Conservation (phyloP, 768 basidiomycete genomes). For the Hirschioporus abietinus region DNA sequence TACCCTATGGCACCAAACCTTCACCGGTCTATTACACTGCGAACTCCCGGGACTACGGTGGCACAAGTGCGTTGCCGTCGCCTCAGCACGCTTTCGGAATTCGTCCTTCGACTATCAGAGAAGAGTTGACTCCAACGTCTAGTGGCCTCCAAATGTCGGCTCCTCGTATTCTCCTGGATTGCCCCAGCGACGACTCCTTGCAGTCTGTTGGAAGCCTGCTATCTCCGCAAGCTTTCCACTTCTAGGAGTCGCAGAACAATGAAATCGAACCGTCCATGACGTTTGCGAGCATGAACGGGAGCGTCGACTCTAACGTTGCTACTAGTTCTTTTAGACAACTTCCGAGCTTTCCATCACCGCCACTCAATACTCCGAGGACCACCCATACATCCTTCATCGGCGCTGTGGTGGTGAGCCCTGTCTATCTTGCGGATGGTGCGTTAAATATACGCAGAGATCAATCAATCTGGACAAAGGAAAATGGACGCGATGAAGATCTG, state of each 20-base stretch:
- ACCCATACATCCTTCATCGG: neutral
- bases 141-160: neutral
- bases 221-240: neutral
- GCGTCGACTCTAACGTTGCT: neutral
- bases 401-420: neutral
- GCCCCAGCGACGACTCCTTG: neutral
- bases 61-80: neutral
- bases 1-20: neutral
- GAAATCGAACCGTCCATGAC: neutral
- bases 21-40: neutral
- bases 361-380: neutral
- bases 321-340: neutral
- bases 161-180: neutral
- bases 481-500: neutral
- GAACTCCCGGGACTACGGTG: neutral
- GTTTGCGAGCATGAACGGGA: neutral
- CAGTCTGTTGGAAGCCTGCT: neutral
- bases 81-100: neutral
- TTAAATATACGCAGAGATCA: neutral
- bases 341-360: neutral
- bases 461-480: neutral
- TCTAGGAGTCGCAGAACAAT: neutral
- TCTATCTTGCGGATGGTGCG: neutral
- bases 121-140: neutral
- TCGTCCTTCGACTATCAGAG: neutral